Evolutionary conservation across 306 rosid species (phyloP).

Genomic region (Pyrus pyrifolia): DNA sequence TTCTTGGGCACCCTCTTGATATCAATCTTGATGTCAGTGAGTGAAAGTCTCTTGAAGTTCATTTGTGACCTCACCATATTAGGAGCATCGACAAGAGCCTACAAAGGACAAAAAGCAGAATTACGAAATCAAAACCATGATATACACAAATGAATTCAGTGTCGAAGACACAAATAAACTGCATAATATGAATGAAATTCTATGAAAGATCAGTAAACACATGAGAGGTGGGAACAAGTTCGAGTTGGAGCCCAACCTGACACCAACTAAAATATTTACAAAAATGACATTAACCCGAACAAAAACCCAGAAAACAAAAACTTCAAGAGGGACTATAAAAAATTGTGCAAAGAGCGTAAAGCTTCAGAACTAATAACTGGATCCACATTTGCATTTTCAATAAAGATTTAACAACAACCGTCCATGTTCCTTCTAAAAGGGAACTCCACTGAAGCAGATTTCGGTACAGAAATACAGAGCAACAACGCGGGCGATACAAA

Average conservation of each 20-base stretch:
- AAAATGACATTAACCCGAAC: background rate
- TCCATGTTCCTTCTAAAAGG: background rate
- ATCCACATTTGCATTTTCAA: background rate
- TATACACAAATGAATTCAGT: background rate
- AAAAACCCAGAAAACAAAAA: background rate
- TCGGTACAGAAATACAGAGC: background rate
- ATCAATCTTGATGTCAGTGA: slow-evolving; percentile 84
- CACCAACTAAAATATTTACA: background rate
- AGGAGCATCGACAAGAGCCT: slow-evolving; percentile 96
- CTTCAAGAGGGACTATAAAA: background rate
- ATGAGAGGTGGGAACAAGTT: background rate
- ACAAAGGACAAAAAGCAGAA: background rate
- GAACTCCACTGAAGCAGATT: background rate
- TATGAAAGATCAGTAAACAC: background rate
- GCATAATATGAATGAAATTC: background rate
- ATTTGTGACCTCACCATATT: slow-evolving; percentile 72
- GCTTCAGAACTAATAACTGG: background rate
- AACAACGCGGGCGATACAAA: background rate
- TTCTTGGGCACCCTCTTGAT: slow-evolving; percentile 89
- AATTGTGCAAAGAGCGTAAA: background rate
- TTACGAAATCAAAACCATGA: background rate
- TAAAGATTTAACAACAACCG: background rate
- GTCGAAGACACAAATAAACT: background rate
- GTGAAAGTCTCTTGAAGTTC: slow-evolving; percentile 89
- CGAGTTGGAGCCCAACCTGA: background rate